These are phyloP conservation scores for Azolla pinnata DNA, from an alignment of 75 land plant species.

Conservation along the genomic window DNA sequence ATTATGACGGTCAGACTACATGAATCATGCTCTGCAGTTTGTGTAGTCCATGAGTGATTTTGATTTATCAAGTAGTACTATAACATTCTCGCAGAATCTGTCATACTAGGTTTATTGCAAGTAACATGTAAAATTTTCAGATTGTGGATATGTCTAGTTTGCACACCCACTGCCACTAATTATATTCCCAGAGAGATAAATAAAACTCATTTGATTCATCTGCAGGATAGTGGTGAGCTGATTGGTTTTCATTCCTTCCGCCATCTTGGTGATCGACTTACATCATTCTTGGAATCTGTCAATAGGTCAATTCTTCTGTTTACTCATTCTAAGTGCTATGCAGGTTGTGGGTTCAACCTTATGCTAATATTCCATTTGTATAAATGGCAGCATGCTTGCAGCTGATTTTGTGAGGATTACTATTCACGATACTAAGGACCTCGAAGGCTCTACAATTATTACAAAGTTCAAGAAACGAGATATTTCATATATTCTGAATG, in stretches of 20 bases:
- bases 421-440: slow-evolving; percentile 48
- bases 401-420: slow-evolving; percentile 87
- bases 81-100: too few species aligned
- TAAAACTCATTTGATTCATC: slow-evolving; percentile 6
- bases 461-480: slow-evolving; percentile 39
- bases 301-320: slow-evolving; percentile 60
- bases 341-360: too few species aligned
- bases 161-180: too few species aligned
- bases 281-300: slow-evolving; percentile 56
- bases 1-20: too few species aligned
- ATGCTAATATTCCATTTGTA: too few species aligned
- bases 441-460: slow-evolving; percentile 40
- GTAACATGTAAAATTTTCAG: too few species aligned
- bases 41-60: too few species aligned
- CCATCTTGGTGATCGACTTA: slow-evolving; percentile 73
- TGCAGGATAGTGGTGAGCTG: slow-evolving; percentile 87
- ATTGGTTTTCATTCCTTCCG: slow-evolving; percentile 93
- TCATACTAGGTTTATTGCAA: too few species aligned
- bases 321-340: slow-evolving; percentile 11
- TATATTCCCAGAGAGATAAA: too few species aligned
- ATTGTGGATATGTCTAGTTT: too few species aligned
- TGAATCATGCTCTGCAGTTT: too few species aligned
- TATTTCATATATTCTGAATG: slow-evolving; percentile 18
- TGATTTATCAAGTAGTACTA: too few species aligned
- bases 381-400: slow-evolving; percentile 94